These are phyloP conservation scores for Amanita thiersii DNA, from an alignment of 768 basidiomycete species.

Conservation along the genomic window DNA sequence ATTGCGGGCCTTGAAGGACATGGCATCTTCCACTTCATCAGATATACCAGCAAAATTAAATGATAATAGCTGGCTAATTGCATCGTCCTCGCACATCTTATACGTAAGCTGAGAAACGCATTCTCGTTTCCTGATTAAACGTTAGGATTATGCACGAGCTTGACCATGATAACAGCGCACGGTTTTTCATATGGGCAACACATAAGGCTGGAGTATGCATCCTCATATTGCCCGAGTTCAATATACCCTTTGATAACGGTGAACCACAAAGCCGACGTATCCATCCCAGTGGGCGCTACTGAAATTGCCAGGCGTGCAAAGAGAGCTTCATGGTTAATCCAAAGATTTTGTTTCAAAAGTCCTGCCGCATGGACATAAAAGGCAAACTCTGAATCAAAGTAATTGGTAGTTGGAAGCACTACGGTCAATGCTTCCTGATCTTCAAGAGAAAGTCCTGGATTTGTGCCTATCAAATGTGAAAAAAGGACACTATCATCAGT, in stretches of 20 bases:
- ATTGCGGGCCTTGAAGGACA: constrained; percentile 91
- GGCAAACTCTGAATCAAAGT: constrained; percentile 53
- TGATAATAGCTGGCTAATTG: constrained; percentile 67
- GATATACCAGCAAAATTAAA: constrained; percentile 82
- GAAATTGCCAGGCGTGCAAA: constrained; percentile 81
- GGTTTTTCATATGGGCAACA: constrained; percentile 66
- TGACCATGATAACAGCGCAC: constrained; percentile 40
- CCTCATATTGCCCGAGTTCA: constrained; percentile 70
- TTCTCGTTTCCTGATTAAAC: constrained; percentile 60
- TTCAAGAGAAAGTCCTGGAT: constrained; percentile 44
- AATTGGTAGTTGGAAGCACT: constrained; percentile 50
- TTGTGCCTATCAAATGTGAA: constrained; percentile 27
- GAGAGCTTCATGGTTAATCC: constrained; percentile 53
- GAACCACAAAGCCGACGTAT: constrained; percentile 70
- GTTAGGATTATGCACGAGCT: constrained; percentile 9
- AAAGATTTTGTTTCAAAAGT: constrained; percentile 58
- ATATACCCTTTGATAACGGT: constrained; percentile 69
- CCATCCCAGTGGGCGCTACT: constrained; percentile 42
- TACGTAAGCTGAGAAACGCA: constrained; percentile 78
- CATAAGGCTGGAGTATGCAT: constrained; percentile 79
- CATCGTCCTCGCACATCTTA: constrained; percentile 87
- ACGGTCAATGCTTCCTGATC: constrained; percentile 54
- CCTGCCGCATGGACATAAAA: constrained; percentile 74
- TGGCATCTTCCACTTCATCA: constrained; percentile 79
- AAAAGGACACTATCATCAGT: background rate